Conservation (phyloP, 305 asterid species). For the Fraxinus velutina region DNA sequence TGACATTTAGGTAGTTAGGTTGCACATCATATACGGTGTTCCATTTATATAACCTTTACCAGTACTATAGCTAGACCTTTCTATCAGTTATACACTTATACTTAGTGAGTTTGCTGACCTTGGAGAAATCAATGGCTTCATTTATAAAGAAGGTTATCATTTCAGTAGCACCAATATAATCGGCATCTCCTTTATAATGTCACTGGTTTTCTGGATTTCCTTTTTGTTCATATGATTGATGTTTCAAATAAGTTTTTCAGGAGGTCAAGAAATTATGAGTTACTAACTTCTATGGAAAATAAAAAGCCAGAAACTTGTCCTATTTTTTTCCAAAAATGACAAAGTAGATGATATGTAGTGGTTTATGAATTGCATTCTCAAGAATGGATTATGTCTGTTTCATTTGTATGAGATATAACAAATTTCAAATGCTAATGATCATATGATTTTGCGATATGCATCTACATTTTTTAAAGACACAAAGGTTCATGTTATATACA, state of each 20-base stretch:
- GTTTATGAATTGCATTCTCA: not conserved
- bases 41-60: not conserved
- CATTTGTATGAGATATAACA: not conserved
- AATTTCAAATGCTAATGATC: not conserved
- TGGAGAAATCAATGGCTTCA: not conserved
- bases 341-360: not conserved
- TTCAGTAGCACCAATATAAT: not conserved
- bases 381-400: not conserved
- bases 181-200: not conserved
- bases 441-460: not conserved
- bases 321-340: not conserved
- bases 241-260: not conserved
- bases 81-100: not conserved
- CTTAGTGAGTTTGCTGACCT: not conserved
- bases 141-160: not conserved
- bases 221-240: not conserved
- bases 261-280: not conserved
- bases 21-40: not conserved
- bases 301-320: not conserved
- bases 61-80: not conserved
- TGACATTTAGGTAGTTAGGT: not conserved
- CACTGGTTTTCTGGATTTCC: not conserved
- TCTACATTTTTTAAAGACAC: conserved; percentile 4
- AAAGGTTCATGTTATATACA: not conserved
- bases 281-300: not conserved